A percentile compares a stretch with the other conserved stretches of the same genome.
These are phyloP conservation scores for Vitellaria paradoxa DNA, from an alignment of 179 eudicot species.

Conservation along the genomic window DNA sequence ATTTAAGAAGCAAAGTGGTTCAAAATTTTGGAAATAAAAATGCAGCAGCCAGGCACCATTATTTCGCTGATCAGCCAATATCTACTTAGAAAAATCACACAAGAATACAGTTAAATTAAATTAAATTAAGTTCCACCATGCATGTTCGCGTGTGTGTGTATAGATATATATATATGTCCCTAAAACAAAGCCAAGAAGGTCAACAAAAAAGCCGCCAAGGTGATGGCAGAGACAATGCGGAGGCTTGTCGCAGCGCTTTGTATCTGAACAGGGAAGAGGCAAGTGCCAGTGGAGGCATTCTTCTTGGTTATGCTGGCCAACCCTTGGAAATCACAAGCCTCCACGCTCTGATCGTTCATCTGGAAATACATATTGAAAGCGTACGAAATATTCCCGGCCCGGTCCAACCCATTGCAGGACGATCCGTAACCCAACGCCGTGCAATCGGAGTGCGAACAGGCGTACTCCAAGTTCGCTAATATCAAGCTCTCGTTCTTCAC, in stretches of 20 bases:
- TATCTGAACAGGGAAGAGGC: constrained; percentile 21
- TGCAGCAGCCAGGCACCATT: no score
- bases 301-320: constrained; percentile 26
- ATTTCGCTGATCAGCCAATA: no score
- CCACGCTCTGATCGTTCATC: constrained; percentile 41
- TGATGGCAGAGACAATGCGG: no score
- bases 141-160: no score
- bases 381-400: constrained; percentile 43
- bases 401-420: constrained; percentile 47
- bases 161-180: no score
- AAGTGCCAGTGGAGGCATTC: constrained; percentile 15
- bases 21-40: no score
- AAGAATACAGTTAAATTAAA: no score
- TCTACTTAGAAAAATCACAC: no score
- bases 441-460: constrained; percentile 66
- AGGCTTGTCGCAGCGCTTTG: neutral
- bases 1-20: no score
- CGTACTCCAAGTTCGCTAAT: constrained; percentile 30
- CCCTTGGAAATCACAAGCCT: constrained; percentile 58
- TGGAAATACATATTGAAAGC: constrained; percentile 77
- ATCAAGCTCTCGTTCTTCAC: constrained; percentile 31
- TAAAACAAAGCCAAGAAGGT: no score
- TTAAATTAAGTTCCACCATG: no score
- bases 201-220: no score
- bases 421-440: constrained; percentile 53